Conservation (phyloP, 2,329 filamentous ascomycete genomes). For the Phaeophleospora eucalypticola region DNA sequence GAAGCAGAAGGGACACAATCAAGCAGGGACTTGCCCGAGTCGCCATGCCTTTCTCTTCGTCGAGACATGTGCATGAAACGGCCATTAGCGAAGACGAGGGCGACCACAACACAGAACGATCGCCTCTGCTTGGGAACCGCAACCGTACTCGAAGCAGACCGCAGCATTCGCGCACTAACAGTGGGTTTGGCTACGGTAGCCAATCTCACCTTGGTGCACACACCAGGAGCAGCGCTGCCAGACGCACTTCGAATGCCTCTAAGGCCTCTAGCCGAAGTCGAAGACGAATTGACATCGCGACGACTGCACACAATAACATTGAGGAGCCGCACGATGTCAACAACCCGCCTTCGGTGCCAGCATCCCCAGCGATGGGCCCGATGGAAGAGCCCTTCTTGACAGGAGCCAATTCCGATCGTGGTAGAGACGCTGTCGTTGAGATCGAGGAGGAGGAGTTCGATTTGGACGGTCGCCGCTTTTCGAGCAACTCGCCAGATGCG, state of each 20-base stretch:
- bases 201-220: slow-evolving; percentile 12
- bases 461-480: slow-evolving; percentile 18
- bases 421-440: slow-evolving; percentile 43
- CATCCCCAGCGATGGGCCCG: slow-evolving; percentile 53
- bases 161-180: slow-evolving; percentile 27
- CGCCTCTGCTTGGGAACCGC: slow-evolving; percentile 1
- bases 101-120: slow-evolving; percentile 7
- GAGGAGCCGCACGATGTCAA: slow-evolving; percentile 52
- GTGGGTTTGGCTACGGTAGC: slow-evolving; percentile 27
- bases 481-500: slow-evolving; percentile 40
- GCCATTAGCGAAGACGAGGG: slow-evolving; percentile 9
- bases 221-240: slow-evolving; percentile 20
- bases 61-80: slow-evolving; percentile 20
- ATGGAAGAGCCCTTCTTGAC: slow-evolving; percentile 65
- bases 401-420: slow-evolving; percentile 42
- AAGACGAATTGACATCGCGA: slow-evolving; percentile 9
- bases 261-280: slow-evolving; percentile 22
- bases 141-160: slow-evolving; percentile 31
- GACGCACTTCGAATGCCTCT: slow-evolving; percentile 27
- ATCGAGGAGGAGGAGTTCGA: slow-evolving; percentile 41
- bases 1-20: slow-evolving; percentile 43
- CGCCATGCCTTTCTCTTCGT: slow-evolving; percentile 22
- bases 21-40: slow-evolving; percentile 32
- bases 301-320: slow-evolving; percentile 12
- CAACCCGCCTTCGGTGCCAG: slow-evolving; percentile 60